A percentile compares a stretch with the other conserved stretches of the same genome.
These are phyloP conservation scores for Kwoniella botswanensis DNA, from an alignment of 768 basidiomycete genomes.

Conservation along the genomic window DNA sequence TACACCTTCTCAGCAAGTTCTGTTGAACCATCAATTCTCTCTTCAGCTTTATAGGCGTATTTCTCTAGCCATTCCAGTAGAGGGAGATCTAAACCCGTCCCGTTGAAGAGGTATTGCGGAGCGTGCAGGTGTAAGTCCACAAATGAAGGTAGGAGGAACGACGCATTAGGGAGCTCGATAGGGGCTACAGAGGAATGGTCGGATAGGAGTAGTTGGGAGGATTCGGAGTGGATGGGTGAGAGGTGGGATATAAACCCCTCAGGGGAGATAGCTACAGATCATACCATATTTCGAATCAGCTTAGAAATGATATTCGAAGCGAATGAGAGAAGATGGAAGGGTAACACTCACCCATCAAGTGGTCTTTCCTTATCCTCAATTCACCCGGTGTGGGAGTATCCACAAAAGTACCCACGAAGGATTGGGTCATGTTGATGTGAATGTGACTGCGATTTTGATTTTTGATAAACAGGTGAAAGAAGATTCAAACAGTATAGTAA, in stretches of 20 bases:
- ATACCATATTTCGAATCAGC: background rate
- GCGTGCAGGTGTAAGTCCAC: slow-evolving; percentile 85
- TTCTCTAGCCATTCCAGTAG: slow-evolving; percentile 81
- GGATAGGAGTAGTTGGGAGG: slow-evolving; percentile 12
- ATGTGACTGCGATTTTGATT: background rate
- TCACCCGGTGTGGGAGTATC: slow-evolving; percentile 65
- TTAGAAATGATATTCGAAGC: no score
- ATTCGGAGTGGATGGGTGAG: slow-evolving; percentile 1
- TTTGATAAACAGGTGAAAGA: background rate
- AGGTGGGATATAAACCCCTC: slow-evolving; percentile 38
- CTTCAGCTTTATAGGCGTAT: slow-evolving; percentile 83
- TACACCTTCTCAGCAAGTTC: slow-evolving; percentile 72
- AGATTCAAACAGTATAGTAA: background rate
- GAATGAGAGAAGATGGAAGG: no score
- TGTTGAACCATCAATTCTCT: slow-evolving; percentile 69
- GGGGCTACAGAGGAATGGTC: slow-evolving; percentile 47
- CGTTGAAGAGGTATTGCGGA: slow-evolving; percentile 86
- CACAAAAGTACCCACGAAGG: slow-evolving; percentile 51
- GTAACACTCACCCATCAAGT: slow-evolving; percentile 64
- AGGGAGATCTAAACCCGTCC: slow-evolving; percentile 81
- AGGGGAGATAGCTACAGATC: slow-evolving; percentile 24
- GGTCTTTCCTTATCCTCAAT: slow-evolving; percentile 66
- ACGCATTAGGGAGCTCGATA: slow-evolving; percentile 11
- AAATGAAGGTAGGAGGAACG: slow-evolving; percentile 77
- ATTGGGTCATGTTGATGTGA: background rate